A percentile compares a stretch with the other conserved stretches of the same genome.
Conservation (phyloP, 225 moss, liverwort and hornwort species). For the Pleurozium schreberi region DNA sequence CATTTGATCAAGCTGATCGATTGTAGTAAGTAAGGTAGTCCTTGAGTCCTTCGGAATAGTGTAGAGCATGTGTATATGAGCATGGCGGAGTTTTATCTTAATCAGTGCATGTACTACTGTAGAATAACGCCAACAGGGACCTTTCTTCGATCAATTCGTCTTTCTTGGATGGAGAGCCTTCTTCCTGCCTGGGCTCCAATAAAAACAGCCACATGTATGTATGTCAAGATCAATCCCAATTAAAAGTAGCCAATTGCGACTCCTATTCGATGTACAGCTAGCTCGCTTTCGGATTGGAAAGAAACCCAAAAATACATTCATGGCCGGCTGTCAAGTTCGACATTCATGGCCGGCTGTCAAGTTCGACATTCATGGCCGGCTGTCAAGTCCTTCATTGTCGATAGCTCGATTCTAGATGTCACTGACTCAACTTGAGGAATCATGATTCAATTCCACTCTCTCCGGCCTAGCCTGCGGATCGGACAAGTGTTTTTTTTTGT, state of each 20-base stretch:
- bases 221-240: neutral
- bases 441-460: too few species aligned
- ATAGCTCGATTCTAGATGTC: neutral
- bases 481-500: neutral
- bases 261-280: neutral
- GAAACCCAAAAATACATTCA: neutral
- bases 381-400: too few species aligned
- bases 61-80: neutral
- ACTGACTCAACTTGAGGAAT: neutral
- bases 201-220: neutral
- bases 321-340: too few species aligned
- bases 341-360: too few species aligned
- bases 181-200: neutral
- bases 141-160: neutral
- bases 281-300: neutral
- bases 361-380: too few species aligned
- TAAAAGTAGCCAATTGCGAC: neutral
- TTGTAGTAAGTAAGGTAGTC: neutral
- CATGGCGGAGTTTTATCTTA: neutral
- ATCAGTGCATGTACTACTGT: neutral
- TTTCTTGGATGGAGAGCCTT: neutral
- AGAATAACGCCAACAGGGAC: neutral
- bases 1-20: neutral
- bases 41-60: conserved; percentile 2
- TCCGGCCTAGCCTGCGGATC: too few species aligned